Base-by-base conservation (phyloP, 2,329 filamentous ascomycete genomes). In the Talaromyces marneffei region DNA sequence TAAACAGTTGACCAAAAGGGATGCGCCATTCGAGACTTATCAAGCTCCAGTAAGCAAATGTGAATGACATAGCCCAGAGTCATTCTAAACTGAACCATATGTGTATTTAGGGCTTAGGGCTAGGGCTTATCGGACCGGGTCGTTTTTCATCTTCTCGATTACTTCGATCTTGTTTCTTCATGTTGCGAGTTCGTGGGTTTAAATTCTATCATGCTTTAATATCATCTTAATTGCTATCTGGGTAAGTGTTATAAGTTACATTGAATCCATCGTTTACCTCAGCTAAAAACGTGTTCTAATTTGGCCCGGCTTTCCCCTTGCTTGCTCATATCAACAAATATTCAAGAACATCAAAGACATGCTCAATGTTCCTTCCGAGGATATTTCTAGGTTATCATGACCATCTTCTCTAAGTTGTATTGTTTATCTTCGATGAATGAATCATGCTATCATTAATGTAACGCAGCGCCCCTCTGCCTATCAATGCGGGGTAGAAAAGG, bases 401-500 rank as follows among this genome's bases (percentile, higher is more conserved):
- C 4, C 39, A 20, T 20, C 39, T 42, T 42, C n/a, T 23, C 2
- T 14, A 8, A 44, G 10, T 5, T 14, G 12, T 27, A 0, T 14
- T 46, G 42, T 2, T 16, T 46, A 29, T 48, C 25, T 29, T 9
- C 9, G 8, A 52, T 14, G 2, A 14, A 33, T 33, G 10, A 4
- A 33, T 52, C 10, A 33, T 52, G 27, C 48, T 33, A 52, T 35
- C 27, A 23, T 4, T 5, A 7, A 14, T 52, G 48, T 35, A 52
- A 52, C 48, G 14, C 44, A 20, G 18, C 46, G n/a, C 37, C 33
- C 42, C 55, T 42, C 29, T 53, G 33, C 37, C 2, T 44, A 50
- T 48, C 20, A 52, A 39, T 59, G 57, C 57, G 57, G 57, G 57
- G 57, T 59, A 59, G 44, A 50, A 23, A 20, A 50, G 29, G 20